A percentile compares a stretch with the other conserved stretches of the same genome.
These are phyloP conservation scores for Pseudoperonospora humuli DNA, from an alignment of 352 stramenopile genomes.

Conservation along the genomic window DNA sequence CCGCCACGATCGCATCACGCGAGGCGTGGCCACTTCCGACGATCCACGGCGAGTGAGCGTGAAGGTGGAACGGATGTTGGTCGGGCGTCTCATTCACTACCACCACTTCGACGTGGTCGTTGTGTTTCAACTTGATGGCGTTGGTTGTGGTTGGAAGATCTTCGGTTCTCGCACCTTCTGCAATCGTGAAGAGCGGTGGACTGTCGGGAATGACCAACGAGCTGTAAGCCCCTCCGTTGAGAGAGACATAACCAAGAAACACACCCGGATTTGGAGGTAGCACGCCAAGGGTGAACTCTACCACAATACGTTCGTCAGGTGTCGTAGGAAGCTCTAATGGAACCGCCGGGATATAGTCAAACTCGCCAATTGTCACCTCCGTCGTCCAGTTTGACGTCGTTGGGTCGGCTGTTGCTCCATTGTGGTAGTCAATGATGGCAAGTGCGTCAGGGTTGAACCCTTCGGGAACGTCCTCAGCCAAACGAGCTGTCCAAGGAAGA, in stretches of 20 bases:
- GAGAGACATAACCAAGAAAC: slow-evolving; percentile 25
- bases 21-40: slow-evolving; percentile 22
- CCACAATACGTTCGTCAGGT: slow-evolving; percentile 24
- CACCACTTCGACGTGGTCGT: slow-evolving; percentile 34
- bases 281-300: slow-evolving; percentile 21
- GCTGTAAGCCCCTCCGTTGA: slow-evolving; percentile 19
- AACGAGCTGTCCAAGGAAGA: slow-evolving; percentile 22
- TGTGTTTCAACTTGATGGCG: slow-evolving; percentile 16
- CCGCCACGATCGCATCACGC: slow-evolving; percentile 12
- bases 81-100: slow-evolving; percentile 32
- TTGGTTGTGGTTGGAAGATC: slow-evolving; percentile 28
- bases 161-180: slow-evolving; percentile 16
- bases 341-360: slow-evolving; percentile 23
- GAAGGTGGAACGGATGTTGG: slow-evolving; percentile 42
- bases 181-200: slow-evolving; percentile 31
- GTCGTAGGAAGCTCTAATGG: slow-evolving; percentile 10
- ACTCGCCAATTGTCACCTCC: slow-evolving; percentile 24
- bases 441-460: slow-evolving; percentile 32
- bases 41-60: slow-evolving; percentile 32
- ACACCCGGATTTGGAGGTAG: slow-evolving; percentile 12
- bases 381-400: slow-evolving; percentile 23
- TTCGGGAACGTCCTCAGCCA: slow-evolving; percentile 18
- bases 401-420: slow-evolving; percentile 9
- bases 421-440: slow-evolving; percentile 31
- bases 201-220: slow-evolving; percentile 20